These are phyloP conservation scores for Phytophthora fragariae DNA, from an alignment of 352 stramenopile genomes.

Conservation along the genomic window DNA sequence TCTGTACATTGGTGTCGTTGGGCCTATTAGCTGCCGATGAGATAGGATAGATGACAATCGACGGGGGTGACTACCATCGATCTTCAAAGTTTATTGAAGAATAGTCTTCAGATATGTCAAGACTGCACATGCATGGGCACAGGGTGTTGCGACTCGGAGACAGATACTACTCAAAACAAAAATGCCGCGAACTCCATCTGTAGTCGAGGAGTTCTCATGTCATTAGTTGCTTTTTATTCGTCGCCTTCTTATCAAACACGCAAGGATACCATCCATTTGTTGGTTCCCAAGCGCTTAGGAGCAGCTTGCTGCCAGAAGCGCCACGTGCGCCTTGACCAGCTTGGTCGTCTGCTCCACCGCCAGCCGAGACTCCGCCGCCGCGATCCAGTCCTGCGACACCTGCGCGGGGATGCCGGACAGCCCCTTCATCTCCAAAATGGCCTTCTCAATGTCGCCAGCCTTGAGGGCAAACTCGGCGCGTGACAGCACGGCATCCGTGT, in stretches of 20 bases:
- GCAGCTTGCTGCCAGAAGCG: constrained; percentile 81
- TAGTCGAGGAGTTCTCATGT: constrained; percentile 8
- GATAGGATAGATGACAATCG: no score
- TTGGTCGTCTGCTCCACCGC: constrained; percentile 85
- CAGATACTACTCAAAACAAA: no score
- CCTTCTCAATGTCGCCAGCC: constrained; percentile 78
- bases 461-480: constrained; percentile 87
- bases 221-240: constrained; percentile 35
- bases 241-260: constrained; percentile 38
- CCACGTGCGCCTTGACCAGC: constrained; percentile 86
- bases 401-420: constrained; percentile 71
- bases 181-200: constrained; percentile 11
- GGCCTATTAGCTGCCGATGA: no score
- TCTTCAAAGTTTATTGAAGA: no score
- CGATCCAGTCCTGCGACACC: constrained; percentile 81
- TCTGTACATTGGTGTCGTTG: no score
- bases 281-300: constrained; percentile 51
- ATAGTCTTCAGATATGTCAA: no score
- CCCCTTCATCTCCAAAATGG: constrained; percentile 73
- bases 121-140: no score
- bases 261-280: constrained; percentile 19
- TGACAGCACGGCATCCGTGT: constrained; percentile 81
- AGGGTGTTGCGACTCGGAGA: no score
- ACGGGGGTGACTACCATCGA: no score
- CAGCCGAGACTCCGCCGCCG: constrained; percentile 74